Evolutionary conservation across 768 basidiomycete species (phyloP), one percentile per base, ranked within the genome.

Genomic region (Imleria badia): DNA sequence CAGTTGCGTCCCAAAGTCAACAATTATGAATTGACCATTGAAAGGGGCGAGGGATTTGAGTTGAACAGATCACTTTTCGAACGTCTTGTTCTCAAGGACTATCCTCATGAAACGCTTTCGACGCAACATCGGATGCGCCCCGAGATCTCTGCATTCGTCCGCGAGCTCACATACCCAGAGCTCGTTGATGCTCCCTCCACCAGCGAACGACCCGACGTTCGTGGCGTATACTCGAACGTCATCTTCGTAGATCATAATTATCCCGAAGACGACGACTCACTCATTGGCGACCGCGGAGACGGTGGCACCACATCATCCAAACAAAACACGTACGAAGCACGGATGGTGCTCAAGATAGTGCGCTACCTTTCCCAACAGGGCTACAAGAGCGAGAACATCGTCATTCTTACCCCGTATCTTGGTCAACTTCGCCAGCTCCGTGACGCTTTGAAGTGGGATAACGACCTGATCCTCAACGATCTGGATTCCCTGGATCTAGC

Each of bases 1-100:
- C 86, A 89, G 68, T 67, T 88, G 5, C 84, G 87, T 3, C 87
- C 87, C 0, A 89, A 88, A 64, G 82, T 87, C 55, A 85, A 86
- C 55, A 78, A 81, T 48, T 89, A 87, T 53, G 39, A 60, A 0
- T 69, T 89, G 20, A 87, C 84, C 0, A 79, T 86, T 4, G 87
- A 89, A 64, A 88, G 84, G 54, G 86, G 81, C 2, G 80, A 86
- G 1, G 85, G 85, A 2, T 88, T 73, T 51, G 83, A 87, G 51
- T 73, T 89, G 20, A 88, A 89, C 48, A 63, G 75, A 36, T 86
- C 84, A 0, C 73, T 89, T 0, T 88, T 89, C 58, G 87, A 89
- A 58, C 81, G 86, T 13, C 77, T 87, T 1, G 81, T 87, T 8
- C 66, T 82, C 5, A 76, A 76, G 49, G 80, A 77, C 0, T 88